Evolutionary conservation across 805 yeast genomes (phyloP), one percentile per base, ranked within the genome.

Genomic region (Vanderwaltozyma yarrowii): DNA sequence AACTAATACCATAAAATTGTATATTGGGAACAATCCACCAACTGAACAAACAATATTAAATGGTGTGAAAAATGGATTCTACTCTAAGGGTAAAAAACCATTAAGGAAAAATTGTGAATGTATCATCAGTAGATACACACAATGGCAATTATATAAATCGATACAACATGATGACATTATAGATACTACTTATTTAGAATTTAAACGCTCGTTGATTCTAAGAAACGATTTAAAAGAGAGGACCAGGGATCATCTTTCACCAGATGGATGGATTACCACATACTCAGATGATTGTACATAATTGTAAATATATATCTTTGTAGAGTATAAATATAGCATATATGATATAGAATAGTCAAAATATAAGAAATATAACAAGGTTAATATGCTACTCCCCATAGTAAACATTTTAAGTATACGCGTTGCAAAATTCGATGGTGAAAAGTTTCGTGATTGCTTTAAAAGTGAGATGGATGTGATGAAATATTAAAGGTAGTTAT

Each of bases 31-130:
- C 7, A 28, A 32, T 13, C 29, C 32, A 4, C 15, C 29, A 11
- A 26, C 38, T 10, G 56, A 52, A 28, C 65, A 67, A 41, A 53
- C 59, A 1, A 56, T 79, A 11, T 66, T 73, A 30, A 71, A 72
- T 45, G 86, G 85, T 0, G 73, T 78, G 4, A 74, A 69, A 42
- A 75, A 75, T 44, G 88, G 89, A 0, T 66, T 68, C 16, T 66
- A 54, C 38, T 43, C 66, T 1, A 76, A 73, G 45, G 39, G 43
- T 2, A 67, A 59, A 28, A 61, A 58, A 33, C 66, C 68, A 0
- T 64, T 78, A 0, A 56, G 67, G 28, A 52, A 49, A 14, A 64
- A 67, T 13, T 75, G 76, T 5, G 52, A 56, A 35, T 28, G 58
- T 0, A 21, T 38, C 1, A 35, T 58, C 4, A 52, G 60, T 20